These are phyloP conservation scores for Aspergillus thermomutatus DNA, from an alignment of 2,329 filamentous ascomycete genomes.

Conservation along the genomic window DNA sequence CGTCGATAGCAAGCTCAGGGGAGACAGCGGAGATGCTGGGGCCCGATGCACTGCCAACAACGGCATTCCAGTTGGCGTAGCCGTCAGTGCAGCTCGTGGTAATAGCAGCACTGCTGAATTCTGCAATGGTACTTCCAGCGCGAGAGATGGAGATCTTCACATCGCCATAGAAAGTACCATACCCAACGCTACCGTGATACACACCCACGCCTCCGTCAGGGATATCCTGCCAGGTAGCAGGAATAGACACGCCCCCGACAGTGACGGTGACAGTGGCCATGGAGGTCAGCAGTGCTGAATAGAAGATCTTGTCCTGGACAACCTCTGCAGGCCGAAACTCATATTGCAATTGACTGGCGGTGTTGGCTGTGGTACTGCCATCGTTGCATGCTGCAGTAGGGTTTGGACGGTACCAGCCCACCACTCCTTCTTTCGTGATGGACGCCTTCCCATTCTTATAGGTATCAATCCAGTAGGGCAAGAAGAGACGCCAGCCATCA, in stretches of 20 bases:
- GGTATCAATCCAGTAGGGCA: constrained; percentile 30
- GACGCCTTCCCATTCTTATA: constrained; percentile 30
- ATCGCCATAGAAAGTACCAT: too few species aligned
- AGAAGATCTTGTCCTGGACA: constrained; percentile 16
- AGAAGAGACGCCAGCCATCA: constrained; percentile 25
- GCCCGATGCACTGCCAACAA: constrained; percentile 28
- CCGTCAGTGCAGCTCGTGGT: constrained; percentile 16
- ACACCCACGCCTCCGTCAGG: constrained; percentile 27
- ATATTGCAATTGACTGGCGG: constrained; percentile 22
- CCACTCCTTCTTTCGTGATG: constrained; percentile 15
- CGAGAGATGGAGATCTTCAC: too few species aligned
- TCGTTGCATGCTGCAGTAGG: constrained; percentile 11
- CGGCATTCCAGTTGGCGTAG: constrained; percentile 34
- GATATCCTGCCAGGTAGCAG: constrained; percentile 18
- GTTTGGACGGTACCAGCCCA: constrained; percentile 20
- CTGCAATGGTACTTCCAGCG: too few species aligned
- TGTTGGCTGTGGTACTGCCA: constrained; percentile 3
- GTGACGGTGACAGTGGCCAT: constrained; percentile 24
- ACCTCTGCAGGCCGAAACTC: constrained; percentile 14
- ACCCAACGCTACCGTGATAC: constrained; percentile 32
- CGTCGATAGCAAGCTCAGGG: constrained; percentile 1
- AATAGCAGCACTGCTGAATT: too few species aligned
- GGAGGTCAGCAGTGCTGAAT: constrained; percentile 31
- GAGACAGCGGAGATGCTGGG: too few species aligned
- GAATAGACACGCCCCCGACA: constrained; percentile 21